Conservation (phyloP, 192 early-diverging fungal genomes). For the Podila epigama region DNA sequence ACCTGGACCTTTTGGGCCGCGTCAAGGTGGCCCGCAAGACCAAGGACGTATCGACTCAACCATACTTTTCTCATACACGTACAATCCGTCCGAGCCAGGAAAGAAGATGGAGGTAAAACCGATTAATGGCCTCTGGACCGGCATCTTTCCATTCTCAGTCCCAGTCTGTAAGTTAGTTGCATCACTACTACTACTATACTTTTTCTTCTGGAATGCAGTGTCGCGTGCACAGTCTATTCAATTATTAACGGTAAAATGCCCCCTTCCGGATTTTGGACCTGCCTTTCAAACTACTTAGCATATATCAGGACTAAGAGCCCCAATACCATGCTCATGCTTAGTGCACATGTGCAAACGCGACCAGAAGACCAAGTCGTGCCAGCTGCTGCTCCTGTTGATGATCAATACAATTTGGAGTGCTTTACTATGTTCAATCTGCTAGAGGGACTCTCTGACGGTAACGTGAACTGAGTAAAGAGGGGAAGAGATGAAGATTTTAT, state of each 20-base stretch:
- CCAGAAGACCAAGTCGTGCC: slow-evolving; percentile 30
- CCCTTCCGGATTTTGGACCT: background rate
- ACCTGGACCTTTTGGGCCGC: slow-evolving; percentile 36
- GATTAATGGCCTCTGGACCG: slow-evolving; percentile 53
- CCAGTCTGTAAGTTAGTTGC: slow-evolving; percentile 59
- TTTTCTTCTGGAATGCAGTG: background rate
- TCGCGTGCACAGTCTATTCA: too few species aligned
- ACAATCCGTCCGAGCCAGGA: slow-evolving; percentile 54
- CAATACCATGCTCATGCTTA: slow-evolving; percentile 49
- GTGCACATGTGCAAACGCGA: slow-evolving; percentile 39
- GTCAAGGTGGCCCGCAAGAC: slow-evolving; percentile 17
- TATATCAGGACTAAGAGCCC: slow-evolving; percentile 44
- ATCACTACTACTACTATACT: background rate
- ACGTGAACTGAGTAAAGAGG: background rate
- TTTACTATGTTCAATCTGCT: slow-evolving; percentile 63
- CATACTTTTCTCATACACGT: slow-evolving; percentile 55
- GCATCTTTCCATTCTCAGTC: slow-evolving; percentile 57
- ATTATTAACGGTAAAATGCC: too few species aligned
- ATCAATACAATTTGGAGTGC: slow-evolving; percentile 57
- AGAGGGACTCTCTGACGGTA: slow-evolving; percentile 60
- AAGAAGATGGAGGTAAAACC: slow-evolving; percentile 43
- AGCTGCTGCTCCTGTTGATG: slow-evolving; percentile 31
- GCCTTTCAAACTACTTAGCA: slow-evolving; percentile 49
- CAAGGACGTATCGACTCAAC: slow-evolving; percentile 45
- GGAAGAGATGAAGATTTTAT: background rate